A percentile compares a stretch with the other conserved stretches of the same genome.
These are phyloP conservation scores for Xylogone sp. DNA, from an alignment of 2,329 filamentous ascomycete species.

Conservation along the genomic window DNA sequence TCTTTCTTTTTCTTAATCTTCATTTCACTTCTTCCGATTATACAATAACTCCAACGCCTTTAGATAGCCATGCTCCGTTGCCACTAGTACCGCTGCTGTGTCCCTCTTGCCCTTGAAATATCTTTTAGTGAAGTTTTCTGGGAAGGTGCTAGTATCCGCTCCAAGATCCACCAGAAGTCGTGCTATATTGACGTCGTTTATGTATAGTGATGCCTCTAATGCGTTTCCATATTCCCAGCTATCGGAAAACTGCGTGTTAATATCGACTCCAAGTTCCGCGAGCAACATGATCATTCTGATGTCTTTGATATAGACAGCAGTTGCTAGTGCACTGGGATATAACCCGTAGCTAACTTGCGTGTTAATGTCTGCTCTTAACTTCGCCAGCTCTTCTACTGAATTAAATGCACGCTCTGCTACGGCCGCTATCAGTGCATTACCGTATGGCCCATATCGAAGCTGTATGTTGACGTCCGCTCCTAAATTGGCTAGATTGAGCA, in stretches of 20 bases:
- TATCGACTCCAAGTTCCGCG: slow-evolving; percentile 6
- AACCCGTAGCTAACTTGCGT: slow-evolving; percentile 2
- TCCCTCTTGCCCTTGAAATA: too few species aligned
- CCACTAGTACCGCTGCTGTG: too few species aligned
- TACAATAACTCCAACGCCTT: too few species aligned
- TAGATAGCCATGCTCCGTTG: too few species aligned
- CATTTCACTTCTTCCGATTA: too few species aligned
- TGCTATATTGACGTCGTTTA: background rate
- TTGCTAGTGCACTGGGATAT: slow-evolving; percentile 4
- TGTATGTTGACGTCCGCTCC: slow-evolving; percentile 8
- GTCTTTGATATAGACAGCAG: slow-evolving; percentile 2
- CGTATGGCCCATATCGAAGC: slow-evolving; percentile 5
- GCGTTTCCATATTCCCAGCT: background rate
- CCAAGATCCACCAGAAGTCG: background rate
- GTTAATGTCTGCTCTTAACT: slow-evolving; percentile 8
- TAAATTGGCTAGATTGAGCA: too few species aligned
- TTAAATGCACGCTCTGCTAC: slow-evolving; percentile 2
- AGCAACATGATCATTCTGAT: slow-evolving; percentile 7
- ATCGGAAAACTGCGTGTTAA: slow-evolving; percentile 1
- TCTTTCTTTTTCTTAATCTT: too few species aligned
- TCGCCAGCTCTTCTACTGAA: slow-evolving; percentile 5
- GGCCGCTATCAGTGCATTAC: slow-evolving; percentile 4
- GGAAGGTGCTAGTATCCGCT: background rate
- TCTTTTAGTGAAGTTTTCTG: too few species aligned
- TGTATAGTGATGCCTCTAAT: background rate